Percentiles rank a stretch among this genome's conserved stretches.
Evolutionary conservation across 108 stramenopile species (phyloP).

Genomic region (Cyclotella atomus): DNA sequence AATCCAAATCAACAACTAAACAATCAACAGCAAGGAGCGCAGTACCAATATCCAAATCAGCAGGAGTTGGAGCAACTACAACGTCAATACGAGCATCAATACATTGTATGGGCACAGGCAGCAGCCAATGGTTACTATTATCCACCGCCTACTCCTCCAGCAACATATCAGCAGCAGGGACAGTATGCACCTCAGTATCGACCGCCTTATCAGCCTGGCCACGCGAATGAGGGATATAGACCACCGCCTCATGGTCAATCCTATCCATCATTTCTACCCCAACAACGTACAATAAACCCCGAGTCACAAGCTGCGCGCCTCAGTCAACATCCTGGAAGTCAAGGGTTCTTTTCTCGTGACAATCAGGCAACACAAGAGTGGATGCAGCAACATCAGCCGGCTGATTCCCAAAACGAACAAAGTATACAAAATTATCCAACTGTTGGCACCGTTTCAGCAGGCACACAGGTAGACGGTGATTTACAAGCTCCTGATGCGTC

Average conservation of each 20-base stretch:
- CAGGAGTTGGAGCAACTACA: conserved; percentile 40
- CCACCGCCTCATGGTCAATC: neutral
- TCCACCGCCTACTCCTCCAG: conserved; percentile 38
- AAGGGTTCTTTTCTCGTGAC: conserved; percentile 19
- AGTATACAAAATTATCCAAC: too few species aligned
- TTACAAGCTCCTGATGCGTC: too few species aligned
- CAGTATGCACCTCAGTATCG: conserved; percentile 23
- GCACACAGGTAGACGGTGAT: too few species aligned
- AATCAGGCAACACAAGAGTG: conserved; percentile 11
- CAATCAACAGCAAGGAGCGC: conserved; percentile 19
- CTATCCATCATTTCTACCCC: conserved; percentile 6
- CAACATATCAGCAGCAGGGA: conserved; percentile 22
- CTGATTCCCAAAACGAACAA: too few species aligned
- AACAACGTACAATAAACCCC: conserved; percentile 1
- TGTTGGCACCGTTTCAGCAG: too few species aligned
- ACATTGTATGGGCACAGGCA: conserved; percentile 49
- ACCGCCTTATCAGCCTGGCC: conserved; percentile 15
- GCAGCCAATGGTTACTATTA: conserved; percentile 44
- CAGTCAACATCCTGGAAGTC: too few species aligned
- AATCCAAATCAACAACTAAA: neutral
- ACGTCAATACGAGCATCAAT: conserved; percentile 42
- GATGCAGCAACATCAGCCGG: conserved; percentile 4
- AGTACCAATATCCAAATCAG: conserved; percentile 40
- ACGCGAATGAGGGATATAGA: neutral
- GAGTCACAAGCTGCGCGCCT: conserved; percentile 11